Conservation (phyloP, 2,329 filamentous ascomycete genomes). For the Tolypocladium cylindrosporum region DNA sequence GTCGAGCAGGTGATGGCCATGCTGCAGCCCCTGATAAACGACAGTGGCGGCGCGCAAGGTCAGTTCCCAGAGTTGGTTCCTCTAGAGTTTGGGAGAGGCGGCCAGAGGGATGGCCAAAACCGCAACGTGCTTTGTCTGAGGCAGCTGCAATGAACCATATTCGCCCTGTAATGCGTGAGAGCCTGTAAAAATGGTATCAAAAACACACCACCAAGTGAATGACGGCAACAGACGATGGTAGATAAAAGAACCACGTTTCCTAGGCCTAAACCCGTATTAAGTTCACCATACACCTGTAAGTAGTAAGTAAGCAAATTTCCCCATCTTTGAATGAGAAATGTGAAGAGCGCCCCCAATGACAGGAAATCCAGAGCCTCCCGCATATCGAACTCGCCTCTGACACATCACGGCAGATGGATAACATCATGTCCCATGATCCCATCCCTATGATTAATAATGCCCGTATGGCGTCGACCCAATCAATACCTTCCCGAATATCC, state of each 20-base stretch:
- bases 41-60: not conserved
- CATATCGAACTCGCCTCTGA: not conserved
- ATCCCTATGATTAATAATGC: not conserved
- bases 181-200: not conserved
- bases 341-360: not conserved
- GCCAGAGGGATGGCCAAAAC: not conserved
- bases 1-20: constrained; percentile 14
- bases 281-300: not conserved
- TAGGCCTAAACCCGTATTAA: not conserved
- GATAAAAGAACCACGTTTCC: not conserved
- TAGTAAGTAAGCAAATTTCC: not conserved
- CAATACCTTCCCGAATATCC: not conserved
- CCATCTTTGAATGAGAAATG: not conserved
- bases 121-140: constrained; percentile 7
- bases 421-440: not conserved
- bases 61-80: constrained; percentile 8
- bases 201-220: no score
- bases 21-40: constrained; percentile 11
- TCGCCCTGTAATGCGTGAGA: not conserved
- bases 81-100: constrained; percentile 10
- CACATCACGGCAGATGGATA: not conserved
- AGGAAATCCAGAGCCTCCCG: not conserved
- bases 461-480: not conserved
- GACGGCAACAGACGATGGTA: not conserved
- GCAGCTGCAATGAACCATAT: not conserved